A percentile compares a stretch with the other conserved stretches of the same genome.
phyloP scores from a whole-genome alignment of 495 filamentous ascomycete genomes.

The Aspergillus nidulans region DNA sequence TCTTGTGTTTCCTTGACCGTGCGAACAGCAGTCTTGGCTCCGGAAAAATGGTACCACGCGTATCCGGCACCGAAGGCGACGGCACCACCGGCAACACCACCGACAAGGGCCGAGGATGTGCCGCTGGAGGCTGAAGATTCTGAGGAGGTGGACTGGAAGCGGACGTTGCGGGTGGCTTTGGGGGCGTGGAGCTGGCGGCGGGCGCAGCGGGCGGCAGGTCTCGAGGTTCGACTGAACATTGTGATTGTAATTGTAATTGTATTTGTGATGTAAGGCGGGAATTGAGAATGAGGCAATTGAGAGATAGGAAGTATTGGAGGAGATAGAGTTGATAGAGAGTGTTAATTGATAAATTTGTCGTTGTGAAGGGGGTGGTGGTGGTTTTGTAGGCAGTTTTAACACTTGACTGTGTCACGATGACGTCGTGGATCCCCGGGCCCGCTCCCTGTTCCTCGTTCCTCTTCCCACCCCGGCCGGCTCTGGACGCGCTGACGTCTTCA shows the following conservation, averaged over 20 bases:
- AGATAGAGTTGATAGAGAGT: neutral
- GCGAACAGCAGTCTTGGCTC: conserved; percentile 49
- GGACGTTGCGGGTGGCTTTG: conserved; percentile 19
- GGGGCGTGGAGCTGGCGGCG: conserved; percentile 14
- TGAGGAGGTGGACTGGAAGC: conserved; percentile 40
- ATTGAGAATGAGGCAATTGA: neutral
- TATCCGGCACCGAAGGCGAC: conserved; percentile 48
- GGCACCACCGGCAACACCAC: conserved; percentile 48
- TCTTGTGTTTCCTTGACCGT: conserved; percentile 46
- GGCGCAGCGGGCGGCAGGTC: conserved; percentile 6
- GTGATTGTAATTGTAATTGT: neutral
- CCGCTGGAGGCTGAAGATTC: conserved; percentile 15
- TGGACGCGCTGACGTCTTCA: neutral
- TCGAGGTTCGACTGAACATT: conserved; percentile 11
- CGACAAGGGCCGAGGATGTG: conserved; percentile 26
- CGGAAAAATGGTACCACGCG: conserved; percentile 54
- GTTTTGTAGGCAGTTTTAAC: neutral
- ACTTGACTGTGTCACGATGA: neutral
- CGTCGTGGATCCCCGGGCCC: neutral
- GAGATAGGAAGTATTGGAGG: neutral
- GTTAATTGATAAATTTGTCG: neutral
- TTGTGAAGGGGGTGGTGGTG: neutral
- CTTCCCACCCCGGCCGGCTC: no score
- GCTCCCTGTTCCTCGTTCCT: neutral
- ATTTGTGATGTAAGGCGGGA: no score